Base-by-base conservation (phyloP, 2,329 filamentous ascomycete species). In the Parastagonospora avenae region DNA sequence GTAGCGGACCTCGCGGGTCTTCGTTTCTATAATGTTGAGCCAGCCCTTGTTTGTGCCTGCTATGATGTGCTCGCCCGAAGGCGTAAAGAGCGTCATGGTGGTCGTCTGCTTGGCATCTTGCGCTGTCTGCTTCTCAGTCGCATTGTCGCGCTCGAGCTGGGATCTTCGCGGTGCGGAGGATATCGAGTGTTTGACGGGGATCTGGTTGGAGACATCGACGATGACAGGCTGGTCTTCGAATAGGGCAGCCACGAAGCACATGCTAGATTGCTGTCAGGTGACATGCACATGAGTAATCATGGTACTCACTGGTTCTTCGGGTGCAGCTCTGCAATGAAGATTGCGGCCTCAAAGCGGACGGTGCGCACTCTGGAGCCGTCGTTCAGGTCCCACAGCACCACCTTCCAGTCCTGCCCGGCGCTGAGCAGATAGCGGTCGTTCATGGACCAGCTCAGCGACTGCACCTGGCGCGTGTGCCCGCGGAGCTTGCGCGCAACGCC, bases 91-190 rank as follows among this genome's bases (percentile, higher is more conserved):
- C 1, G 92, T 91, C 19, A 92, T 92, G 4, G 93, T 97, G 0
- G 94, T 97, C 71, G 92, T 91, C 73, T 97, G 91, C 70, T 96
- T 97, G 10, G 91, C 91, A 68, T 97, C 93, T 68, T 96, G 91
- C 41, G 91, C 92, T 1, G 88, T 87, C 70, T 93, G 90, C 72
- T 96, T 97, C 66, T 95, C 91, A 51, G 85, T 87, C 15, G 86
- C 81, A 41, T 87, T 83, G 61, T 94, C 90, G 59, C 81, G 82
- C 54, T 91, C 88, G 48, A 84, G 78, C 48, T 86, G 84, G 5
- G 86, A 80, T 63, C 92, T 86, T 70, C 89, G 89, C 28, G 92
- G 93, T 2, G 88, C 86, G 7, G 92, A 95, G 30, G 92, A 89
- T 2, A 97, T 82, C 37, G 86, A 82, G 60, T 89, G 85, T 74